These are phyloP conservation scores for Escovopsis weberi DNA, from an alignment of 2,329 filamentous ascomycete species.

Conservation along the genomic window DNA sequence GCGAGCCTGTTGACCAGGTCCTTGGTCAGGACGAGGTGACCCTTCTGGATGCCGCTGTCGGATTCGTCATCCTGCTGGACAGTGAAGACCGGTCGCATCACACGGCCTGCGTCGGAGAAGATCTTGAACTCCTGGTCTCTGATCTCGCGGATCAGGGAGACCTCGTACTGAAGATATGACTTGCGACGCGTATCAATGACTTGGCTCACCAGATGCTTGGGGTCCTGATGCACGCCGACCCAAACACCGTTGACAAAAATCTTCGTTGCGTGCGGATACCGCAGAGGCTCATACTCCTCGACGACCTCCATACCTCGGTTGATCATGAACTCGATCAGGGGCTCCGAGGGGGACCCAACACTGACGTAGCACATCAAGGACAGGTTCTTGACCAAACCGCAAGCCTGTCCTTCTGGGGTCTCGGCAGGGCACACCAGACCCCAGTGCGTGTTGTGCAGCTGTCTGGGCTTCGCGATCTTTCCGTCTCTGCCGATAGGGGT, in stretches of 20 bases:
- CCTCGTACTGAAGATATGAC: constrained; percentile 77
- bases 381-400: constrained; percentile 94
- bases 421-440: constrained; percentile 93
- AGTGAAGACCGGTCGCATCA: constrained; percentile 86
- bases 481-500: constrained; percentile 96
- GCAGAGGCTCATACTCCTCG: constrained; percentile 80
- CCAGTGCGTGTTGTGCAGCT: constrained; percentile 98
- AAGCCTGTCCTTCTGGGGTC: constrained; percentile 95
- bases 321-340: constrained; percentile 90
- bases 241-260: constrained; percentile 97
- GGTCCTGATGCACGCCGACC: constrained; percentile 89
- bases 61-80: constrained; percentile 75
- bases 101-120: constrained; percentile 90
- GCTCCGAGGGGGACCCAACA: constrained; percentile 80
- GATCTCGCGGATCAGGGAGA: constrained; percentile 90
- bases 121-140: constrained; percentile 97
- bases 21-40: constrained; percentile 69
- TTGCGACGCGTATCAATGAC: constrained; percentile 66
- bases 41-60: constrained; percentile 44
- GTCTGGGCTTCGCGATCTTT: constrained; percentile 93
- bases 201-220: constrained; percentile 66
- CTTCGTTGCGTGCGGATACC: constrained; percentile 87
- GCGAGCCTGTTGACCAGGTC: constrained; percentile 62
- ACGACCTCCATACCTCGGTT: constrained; percentile 90
- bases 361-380: constrained; percentile 98